Evolutionary conservation across 352 stramenopile genomes (phyloP).

Genomic region (Phytophthora agathidicida): DNA sequence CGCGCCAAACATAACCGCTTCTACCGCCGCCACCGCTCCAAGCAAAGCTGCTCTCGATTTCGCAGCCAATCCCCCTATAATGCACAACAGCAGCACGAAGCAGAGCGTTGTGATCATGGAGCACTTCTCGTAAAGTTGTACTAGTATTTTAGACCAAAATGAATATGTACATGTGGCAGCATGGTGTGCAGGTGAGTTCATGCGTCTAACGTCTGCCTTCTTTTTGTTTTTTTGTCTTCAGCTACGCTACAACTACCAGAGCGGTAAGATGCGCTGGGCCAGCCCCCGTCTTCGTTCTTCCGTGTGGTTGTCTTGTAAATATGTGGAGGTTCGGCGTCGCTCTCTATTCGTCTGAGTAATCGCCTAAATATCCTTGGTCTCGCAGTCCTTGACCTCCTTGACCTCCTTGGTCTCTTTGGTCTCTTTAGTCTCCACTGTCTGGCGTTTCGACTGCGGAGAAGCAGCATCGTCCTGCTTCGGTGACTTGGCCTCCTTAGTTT

Average conservation of each 20-base stretch:
- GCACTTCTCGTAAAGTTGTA: conserved; percentile 43
- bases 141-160: conserved; percentile 42
- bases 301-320: conserved; percentile 38
- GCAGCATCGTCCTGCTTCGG: conserved; percentile 11
- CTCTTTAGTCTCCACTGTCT: conserved; percentile 45
- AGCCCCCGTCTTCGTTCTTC: conserved; percentile 19
- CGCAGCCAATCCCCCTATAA: conserved; percentile 11
- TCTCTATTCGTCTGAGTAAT: conserved; percentile 29
- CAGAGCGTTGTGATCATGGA: conserved; percentile 35
- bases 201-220: conserved; percentile 36
- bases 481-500: conserved; percentile 8
- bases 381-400: conserved; percentile 43
- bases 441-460: conserved; percentile 48
- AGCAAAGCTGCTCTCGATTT: conserved; percentile 27
- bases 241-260: conserved; percentile 40
- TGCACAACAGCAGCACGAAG: conserved; percentile 20
- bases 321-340: conserved; percentile 29
- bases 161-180: conserved; percentile 47
- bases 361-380: conserved; percentile 58
- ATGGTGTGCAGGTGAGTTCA: conserved; percentile 10
- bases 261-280: conserved; percentile 22
- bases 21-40: background rate
- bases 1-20: conserved; percentile 2
- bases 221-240: conserved; percentile 31
- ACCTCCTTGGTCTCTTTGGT: too few relatives aligned